A percentile compares a stretch with the other conserved stretches of the same genome.
Conservation (phyloP, 2,329 filamentous ascomycete species). For the Aspergillus phoenicis region DNA sequence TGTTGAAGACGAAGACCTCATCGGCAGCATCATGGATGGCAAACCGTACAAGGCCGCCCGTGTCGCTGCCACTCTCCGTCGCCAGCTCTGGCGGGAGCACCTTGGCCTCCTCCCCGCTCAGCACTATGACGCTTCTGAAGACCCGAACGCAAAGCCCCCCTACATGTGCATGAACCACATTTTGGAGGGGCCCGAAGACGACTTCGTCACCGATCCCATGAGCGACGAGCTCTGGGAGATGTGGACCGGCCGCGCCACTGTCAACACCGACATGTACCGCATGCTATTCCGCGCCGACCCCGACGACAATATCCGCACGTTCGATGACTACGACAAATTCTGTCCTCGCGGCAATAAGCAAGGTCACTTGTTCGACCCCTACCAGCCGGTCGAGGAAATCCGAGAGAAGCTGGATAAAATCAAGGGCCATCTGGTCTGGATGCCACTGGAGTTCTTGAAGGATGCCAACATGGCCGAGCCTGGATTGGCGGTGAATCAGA, state of each 20-base stretch:
- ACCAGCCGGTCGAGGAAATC: slow-evolving; percentile 72
- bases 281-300: slow-evolving; percentile 87
- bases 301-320: slow-evolving; percentile 84
- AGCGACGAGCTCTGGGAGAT: slow-evolving; percentile 67
- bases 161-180: slow-evolving; percentile 70
- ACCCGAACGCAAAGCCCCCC: slow-evolving; percentile 77
- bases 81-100: slow-evolving; percentile 89
- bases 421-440: slow-evolving; percentile 89
- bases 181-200: slow-evolving; percentile 68
- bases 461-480: slow-evolving; percentile 88
- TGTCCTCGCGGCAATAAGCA: slow-evolving; percentile 69
- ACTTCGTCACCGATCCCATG: slow-evolving; percentile 74
- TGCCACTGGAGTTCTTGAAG: slow-evolving; percentile 84
- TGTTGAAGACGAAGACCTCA: slow-evolving; percentile 73
- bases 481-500: slow-evolving; percentile 80
- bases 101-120: slow-evolving; percentile 80
- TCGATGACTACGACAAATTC: slow-evolving; percentile 86
- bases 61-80: slow-evolving; percentile 78
- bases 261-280: slow-evolving; percentile 79
- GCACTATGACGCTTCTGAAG: slow-evolving; percentile 63
- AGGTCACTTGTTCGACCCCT: slow-evolving; percentile 84
- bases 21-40: slow-evolving; percentile 75
- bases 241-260: slow-evolving; percentile 72
- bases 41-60: slow-evolving; percentile 69
- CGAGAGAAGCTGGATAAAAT: slow-evolving; percentile 75